Base-by-base conservation (phyloP, 1,284 basidiomycete genomes). In the Hortiboletus rubellus region DNA sequence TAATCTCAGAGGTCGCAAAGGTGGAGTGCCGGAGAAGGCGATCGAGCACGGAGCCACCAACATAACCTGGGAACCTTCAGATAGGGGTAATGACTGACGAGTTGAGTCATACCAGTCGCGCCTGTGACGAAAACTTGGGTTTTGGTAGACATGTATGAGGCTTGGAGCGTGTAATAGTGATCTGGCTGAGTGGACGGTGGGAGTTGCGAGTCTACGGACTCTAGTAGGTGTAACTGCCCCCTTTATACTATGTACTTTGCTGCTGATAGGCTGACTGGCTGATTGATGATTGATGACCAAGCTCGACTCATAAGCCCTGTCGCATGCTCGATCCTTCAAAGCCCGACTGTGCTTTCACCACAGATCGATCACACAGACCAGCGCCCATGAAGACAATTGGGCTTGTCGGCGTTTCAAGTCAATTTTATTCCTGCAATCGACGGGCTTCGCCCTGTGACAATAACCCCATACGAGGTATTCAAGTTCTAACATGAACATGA, bases 1-100 rank as follows among this genome's bases (percentile, higher is more conserved):
- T 77, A 54, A 80, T 72, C 11, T 76, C 65, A 31, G 74, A 74
- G 3, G 68, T 67, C 5, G 63, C 37, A 8, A 64, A 60, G 6
- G 71, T 67, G 8, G 68, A 68, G 57, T 75, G 76, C 2, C 63
- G 45, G 37, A 82, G 68, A 42, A 81, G 69, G 17, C 68, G 74
- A 15, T 64, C 56, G 8, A 81, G 58, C 18, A 80, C 74, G 12
- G 75, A 71, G 24, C 79, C 79, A 9, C 76, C 79, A 54, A 82
- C 71, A 60, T 80, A 82, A 36, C 81, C 81, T 77, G n/a, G 54
- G 11, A 8, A 17, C n/a, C 3, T 11, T 60, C 31, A 51, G 46
- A 55, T 44, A 51, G 51, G 51, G 42, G 46, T 17, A 34, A 40
- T 15, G 5, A 2, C 7, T 9, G 8, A 41, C 17, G 15, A 43